Base-by-base conservation (phyloP, 805 yeast genomes). In the Schizosaccharomyces japonicus region DNA sequence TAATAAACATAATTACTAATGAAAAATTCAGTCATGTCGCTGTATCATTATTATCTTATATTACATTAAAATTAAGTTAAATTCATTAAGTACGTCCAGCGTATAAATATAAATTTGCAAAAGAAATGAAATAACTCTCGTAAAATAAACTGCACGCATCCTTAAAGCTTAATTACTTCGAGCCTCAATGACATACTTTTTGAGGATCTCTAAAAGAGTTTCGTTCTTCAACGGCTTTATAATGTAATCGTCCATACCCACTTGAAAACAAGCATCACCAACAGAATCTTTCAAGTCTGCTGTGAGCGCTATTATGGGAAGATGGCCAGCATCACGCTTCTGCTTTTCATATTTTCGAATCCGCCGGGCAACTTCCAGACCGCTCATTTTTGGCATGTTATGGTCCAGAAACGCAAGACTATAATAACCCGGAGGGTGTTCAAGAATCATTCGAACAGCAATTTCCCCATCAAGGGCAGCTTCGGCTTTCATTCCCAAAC, bases 261-360 rank as follows among this genome's bases (percentile, higher is more conserved):
- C 40, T 34, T 34, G 15, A 10, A n/a, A 17, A 21, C 10, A 34
- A 28, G 11, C 3, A 40, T 19, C 30, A 2, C 19, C 30, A 2
- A 31, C 33, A 5, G 39, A 17, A 15, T 29, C 28, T 26, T 45
- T 44, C 6, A 45, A 28, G 25, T 45, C 47, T n/a, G 47, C 47
- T 13, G 47, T 31, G 13, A 45, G n/a, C n/a, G 36, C 39, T 10
- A 45, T 17, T 7, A 45, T 45, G 13, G 47, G 47, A 15, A 45
- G 19, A 5, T 15, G n/a, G 8, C 2, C 6, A 1, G 11, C 33
- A 26, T n/a, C 7, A 6, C 19, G 5, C 6, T 29, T 6, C 7
- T 27, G 7, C 11, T 23, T 44, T 39, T 45, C 47, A 5, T 29
- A 8, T 25, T 32, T 31, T 17, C 47, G 21, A 15, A 45, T 45